phyloP scores from a whole-genome alignment of 805 yeast species.

The Yarrowia sp. region DNA sequence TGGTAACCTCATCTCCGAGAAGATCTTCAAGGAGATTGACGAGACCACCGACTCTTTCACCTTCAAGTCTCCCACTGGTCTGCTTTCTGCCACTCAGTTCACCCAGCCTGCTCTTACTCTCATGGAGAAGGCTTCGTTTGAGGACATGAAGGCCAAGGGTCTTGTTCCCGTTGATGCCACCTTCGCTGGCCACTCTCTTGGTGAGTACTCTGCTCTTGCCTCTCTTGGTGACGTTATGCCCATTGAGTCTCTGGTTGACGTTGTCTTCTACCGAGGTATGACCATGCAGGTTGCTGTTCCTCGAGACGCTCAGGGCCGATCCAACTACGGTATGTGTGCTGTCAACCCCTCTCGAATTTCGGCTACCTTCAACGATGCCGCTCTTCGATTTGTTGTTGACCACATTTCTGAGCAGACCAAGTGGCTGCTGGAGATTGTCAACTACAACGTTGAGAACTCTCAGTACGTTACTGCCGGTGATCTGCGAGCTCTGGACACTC shows the following conservation, averaged over 20 bases:
- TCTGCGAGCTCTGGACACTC: slow-evolving; percentile 89
- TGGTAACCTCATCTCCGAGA: slow-evolving; percentile 86
- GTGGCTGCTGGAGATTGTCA: slow-evolving; percentile 97
- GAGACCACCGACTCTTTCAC: slow-evolving; percentile 83
- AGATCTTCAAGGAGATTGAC: slow-evolving; percentile 91
- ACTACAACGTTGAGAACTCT: slow-evolving; percentile 96
- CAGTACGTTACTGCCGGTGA: slow-evolving; percentile 99
- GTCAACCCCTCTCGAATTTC: slow-evolving; percentile 95
- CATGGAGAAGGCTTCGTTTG: slow-evolving; percentile 99
- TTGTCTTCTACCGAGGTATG: slow-evolving; percentile 99
- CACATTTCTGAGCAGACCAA: slow-evolving; percentile 82
- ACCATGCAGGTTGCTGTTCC: slow-evolving; percentile 99
- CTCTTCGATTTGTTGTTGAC: slow-evolving; percentile 91
- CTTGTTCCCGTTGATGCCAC: slow-evolving; percentile 90
- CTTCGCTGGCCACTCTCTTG: slow-evolving; percentile 99
- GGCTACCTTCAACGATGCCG: slow-evolving; percentile 88
- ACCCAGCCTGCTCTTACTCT: slow-evolving; percentile 99
- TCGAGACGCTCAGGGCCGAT: slow-evolving; percentile 92
- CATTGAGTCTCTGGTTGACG: slow-evolving; percentile 94
- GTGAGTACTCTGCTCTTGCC: slow-evolving; percentile 97
- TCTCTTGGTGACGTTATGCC: slow-evolving; percentile 99
- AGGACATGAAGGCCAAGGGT: slow-evolving; percentile 96
- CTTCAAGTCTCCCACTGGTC: slow-evolving; percentile 91
- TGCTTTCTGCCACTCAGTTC: slow-evolving; percentile 96
- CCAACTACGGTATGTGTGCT: slow-evolving; percentile 99